Evolutionary conservation across 805 yeast species (phyloP).

Genomic region (Suhomyces vadensis): DNA sequence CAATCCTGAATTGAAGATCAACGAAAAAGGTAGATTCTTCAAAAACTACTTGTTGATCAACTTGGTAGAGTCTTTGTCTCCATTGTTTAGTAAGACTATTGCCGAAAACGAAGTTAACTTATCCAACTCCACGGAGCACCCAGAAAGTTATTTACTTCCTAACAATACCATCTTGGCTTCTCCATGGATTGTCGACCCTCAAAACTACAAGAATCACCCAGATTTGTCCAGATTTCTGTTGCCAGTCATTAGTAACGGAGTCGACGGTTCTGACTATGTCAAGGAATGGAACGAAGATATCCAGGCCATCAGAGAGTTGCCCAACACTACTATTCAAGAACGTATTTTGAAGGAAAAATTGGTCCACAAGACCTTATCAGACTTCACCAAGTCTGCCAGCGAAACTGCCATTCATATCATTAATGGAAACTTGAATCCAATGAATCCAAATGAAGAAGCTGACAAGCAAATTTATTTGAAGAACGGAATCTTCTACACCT

Average conservation of each 20-base stretch:
- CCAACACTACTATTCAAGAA: constrained; percentile 57
- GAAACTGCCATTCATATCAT: constrained; percentile 78
- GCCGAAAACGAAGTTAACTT: constrained; percentile 50
- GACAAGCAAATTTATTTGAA: constrained; percentile 68
- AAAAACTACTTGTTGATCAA: constrained; percentile 56
- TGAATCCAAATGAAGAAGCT: constrained; percentile 74
- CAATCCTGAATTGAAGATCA: constrained; percentile 58
- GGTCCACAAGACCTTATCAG: constrained; percentile 67
- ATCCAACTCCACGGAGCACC: constrained; percentile 38
- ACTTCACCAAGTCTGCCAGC: constrained; percentile 73
- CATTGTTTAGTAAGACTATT: constrained; percentile 56
- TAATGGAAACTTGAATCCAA: constrained; percentile 69
- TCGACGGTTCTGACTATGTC: constrained; percentile 55
- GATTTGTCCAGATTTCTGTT: constrained; percentile 65
- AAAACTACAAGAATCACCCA: constrained; percentile 32
- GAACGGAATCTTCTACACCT: constrained; percentile 85
- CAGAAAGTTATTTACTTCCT: constrained; percentile 63
- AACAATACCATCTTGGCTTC: constrained; percentile 58
- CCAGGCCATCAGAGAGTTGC: constrained; percentile 77
- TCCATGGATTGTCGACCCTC: constrained; percentile 72
- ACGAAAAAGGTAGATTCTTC: constrained; percentile 33
- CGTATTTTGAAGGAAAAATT: constrained; percentile 75
- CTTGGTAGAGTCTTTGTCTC: constrained; percentile 65
- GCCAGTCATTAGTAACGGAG: constrained; percentile 52
- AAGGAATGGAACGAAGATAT: constrained; percentile 92